Evolutionary conservation across 768 basidiomycete species (phyloP), one percentile per base, ranked within the genome.

Genomic region (Cantharellus anzutake): DNA sequence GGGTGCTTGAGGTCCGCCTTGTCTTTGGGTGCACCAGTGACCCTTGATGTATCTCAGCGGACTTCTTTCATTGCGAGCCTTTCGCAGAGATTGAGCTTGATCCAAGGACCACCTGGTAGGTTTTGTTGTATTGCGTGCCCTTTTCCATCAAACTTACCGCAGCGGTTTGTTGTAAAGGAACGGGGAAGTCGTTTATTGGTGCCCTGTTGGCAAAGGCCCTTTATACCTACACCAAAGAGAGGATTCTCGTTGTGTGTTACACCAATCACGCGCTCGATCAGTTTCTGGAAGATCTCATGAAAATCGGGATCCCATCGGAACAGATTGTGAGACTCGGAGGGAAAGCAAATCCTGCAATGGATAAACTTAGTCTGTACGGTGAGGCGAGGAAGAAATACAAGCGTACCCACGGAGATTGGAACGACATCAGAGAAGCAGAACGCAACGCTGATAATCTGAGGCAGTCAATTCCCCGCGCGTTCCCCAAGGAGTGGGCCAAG

Each of bases 201-300:
- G 80, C 81, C 0, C 71, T 84, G 1, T 68, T 84, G 0, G 81
- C 81, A 0, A 84, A 83, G 63, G 70, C 75, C 2, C 67, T 83
- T 3, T 75, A 83, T 55, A 74, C 78, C 11, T 68, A 68, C 58
- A 76, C 77, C 0, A 16, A 64, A 0, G 71, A 73, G 57, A 78
- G 66, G 0, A 83, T 86, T 34, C 75, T 85, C 3, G 81, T 84
- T 1, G 79, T 83, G 16, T 84, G 82, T 63, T 84, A 78, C 62
- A 86, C 83, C 1, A 86, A 86, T 60, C 84, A 86, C 51, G 83
- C 84, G 0, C 74, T 86, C 0, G 83, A 85, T 62, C 79, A 83
- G 57, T 81, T 86, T 59, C 72, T 86, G 3, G 76, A 78, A 34
- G 78, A 80, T 58, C 74, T 86, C 2, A 65, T 84, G 2, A 72